Evolutionary conservation across 1,284 basidiomycete species (phyloP).

Genomic region (Rhodotorula sp.): DNA sequence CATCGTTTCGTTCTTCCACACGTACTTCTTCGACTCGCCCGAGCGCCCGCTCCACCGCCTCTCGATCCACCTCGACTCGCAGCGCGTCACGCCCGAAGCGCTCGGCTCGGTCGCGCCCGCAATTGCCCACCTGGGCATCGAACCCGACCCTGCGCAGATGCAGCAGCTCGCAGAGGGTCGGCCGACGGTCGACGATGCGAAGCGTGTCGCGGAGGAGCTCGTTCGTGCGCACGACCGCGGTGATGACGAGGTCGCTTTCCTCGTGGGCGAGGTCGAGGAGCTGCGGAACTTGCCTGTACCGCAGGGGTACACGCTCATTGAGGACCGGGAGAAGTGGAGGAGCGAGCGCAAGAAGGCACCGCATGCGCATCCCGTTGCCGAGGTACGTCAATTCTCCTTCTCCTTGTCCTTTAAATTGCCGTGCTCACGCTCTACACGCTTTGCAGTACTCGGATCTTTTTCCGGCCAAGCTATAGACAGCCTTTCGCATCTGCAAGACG

Average conservation of each 20-base stretch:
- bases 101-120: conserved; percentile 64
- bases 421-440: not conserved
- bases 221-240: conserved; percentile 51
- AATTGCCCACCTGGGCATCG: conserved; percentile 63
- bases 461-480: conserved; percentile 5
- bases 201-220: conserved; percentile 62
- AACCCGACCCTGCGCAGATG: conserved; percentile 59
- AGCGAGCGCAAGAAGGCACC: conserved; percentile 22
- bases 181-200: conserved; percentile 60
- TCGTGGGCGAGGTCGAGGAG: conserved; percentile 13
- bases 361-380: conserved; percentile 25
- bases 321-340: conserved; percentile 27
- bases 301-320: conserved; percentile 25
- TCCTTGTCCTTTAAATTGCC: not conserved
- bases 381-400: conserved; percentile 16
- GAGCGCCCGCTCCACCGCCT: conserved; percentile 53
- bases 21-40: conserved; percentile 44
- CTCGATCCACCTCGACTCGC: conserved; percentile 76
- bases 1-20: conserved; percentile 68
- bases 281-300: not conserved
- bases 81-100: conserved; percentile 56
- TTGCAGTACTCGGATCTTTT: conserved; percentile 30
- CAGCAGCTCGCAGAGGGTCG: conserved; percentile 56
- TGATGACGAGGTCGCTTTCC: conserved; percentile 41
- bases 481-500: not conserved